Percentiles rank a stretch among this genome's conserved stretches.
Evolutionary conservation across 73 alveolate species (phyloP).

Genomic region (Tetrahymena malaccensis): DNA sequence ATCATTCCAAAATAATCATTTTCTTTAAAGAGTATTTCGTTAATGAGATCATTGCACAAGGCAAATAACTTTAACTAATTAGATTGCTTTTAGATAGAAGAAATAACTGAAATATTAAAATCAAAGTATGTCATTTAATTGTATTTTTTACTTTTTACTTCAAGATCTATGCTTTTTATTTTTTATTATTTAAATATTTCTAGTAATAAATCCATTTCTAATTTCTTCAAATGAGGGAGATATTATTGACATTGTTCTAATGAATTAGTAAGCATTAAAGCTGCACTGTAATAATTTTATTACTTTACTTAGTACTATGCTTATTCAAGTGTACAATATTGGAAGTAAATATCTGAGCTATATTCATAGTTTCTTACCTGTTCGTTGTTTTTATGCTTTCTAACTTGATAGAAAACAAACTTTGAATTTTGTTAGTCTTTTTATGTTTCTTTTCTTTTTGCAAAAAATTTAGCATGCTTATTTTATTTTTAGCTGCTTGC

Average conservation of each 20-base stretch:
- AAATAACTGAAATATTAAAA: background rate
- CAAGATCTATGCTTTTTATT: background rate
- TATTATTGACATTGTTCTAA: background rate
- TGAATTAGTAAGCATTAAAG: background rate
- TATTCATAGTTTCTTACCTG: background rate
- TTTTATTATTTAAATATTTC: background rate
- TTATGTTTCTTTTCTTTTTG: background rate
- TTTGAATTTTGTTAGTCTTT: background rate
- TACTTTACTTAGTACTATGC: background rate
- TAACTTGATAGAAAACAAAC: background rate
- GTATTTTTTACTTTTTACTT: background rate
- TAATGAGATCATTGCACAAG: background rate
- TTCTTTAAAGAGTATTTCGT: background rate
- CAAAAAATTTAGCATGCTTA: background rate
- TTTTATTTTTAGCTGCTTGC: too few species aligned
- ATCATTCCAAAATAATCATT: background rate
- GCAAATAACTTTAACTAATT: background rate
- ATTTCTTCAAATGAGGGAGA: background rate
- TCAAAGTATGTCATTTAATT: background rate
- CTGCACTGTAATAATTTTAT: background rate
- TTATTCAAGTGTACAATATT: background rate
- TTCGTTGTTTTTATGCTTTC: background rate
- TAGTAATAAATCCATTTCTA: background rate
- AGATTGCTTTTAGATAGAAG: background rate
- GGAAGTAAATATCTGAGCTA: background rate